Conservation (phyloP, 2,329 filamentous ascomycete species). For the Bertia moriformis region DNA sequence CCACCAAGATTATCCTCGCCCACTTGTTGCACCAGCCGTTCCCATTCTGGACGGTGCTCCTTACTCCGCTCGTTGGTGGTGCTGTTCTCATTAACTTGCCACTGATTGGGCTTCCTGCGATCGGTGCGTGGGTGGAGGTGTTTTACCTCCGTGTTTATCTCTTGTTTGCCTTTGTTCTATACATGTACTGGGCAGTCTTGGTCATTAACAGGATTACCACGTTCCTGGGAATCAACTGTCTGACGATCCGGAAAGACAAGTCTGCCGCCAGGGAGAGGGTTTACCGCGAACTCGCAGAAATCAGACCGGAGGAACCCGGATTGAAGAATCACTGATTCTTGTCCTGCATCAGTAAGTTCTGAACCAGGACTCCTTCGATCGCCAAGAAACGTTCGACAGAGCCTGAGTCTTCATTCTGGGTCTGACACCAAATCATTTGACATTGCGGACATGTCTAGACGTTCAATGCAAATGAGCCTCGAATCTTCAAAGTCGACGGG, state of each 20-base stretch:
- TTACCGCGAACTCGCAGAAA: constrained; percentile 3
- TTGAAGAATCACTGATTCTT: background rate
- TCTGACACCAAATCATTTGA: no score
- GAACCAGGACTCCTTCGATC: no score
- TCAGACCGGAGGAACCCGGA: background rate
- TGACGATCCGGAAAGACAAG: constrained; percentile 65
- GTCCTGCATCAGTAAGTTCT: no score
- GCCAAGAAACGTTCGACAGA: no score
- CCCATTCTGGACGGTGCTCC: constrained; percentile 88
- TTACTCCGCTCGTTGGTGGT: constrained; percentile 73
- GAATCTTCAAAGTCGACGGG: no score
- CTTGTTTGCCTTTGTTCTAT: constrained; percentile 67
- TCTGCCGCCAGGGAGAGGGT: constrained; percentile 2
- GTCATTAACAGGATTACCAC: constrained; percentile 85
- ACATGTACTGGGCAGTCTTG: constrained; percentile 82
- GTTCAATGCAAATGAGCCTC: no score
- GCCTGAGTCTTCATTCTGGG: no score
- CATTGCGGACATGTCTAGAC: no score
- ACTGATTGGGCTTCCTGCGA: constrained; percentile 51
- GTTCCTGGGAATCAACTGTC: constrained; percentile 83
- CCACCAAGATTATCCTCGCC: constrained; percentile 95
- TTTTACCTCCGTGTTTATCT: constrained; percentile 78
- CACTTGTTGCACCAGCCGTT: constrained; percentile 89
- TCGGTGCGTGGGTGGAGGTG: constrained; percentile 55
- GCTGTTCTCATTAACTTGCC: constrained; percentile 74